Percentiles rank a stretch among this genome's conserved stretches.
Evolutionary conservation across 1,284 basidiomycete species (phyloP).

Genomic region (Hypsizygus ulmarius): DNA sequence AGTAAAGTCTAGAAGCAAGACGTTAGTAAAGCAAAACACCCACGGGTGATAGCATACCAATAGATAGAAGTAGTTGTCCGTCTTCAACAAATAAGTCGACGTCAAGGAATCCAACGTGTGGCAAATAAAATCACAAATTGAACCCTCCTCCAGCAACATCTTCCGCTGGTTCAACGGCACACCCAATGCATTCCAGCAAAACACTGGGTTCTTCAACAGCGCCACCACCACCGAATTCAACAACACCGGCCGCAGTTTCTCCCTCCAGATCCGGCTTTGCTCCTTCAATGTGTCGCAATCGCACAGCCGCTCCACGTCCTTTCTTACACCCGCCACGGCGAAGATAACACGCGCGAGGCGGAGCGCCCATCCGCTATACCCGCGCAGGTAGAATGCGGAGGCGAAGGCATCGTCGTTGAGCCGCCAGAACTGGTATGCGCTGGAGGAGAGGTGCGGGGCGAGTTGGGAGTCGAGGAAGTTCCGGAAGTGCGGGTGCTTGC

Average conservation of each 20-base stretch:
- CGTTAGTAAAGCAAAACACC: background rate
- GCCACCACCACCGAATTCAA: constrained; percentile 65
- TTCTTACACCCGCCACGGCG: constrained; percentile 54
- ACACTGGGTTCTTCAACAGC: constrained; percentile 61
- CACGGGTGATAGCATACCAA: constrained; percentile 36
- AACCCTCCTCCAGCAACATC: constrained; percentile 66
- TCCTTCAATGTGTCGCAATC: constrained; percentile 54
- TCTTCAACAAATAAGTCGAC: constrained; percentile 47
- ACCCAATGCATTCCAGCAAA: constrained; percentile 83
- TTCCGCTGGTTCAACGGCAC: constrained; percentile 73
- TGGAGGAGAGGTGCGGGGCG: constrained; percentile 72
- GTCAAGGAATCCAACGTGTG: constrained; percentile 69
- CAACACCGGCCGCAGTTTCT: constrained; percentile 60
- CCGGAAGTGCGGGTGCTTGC: constrained; percentile 62
- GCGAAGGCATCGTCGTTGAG: constrained; percentile 64
- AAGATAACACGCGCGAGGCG: constrained; percentile 66
- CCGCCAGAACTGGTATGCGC: constrained; percentile 78
- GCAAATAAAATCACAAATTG: constrained; percentile 53
- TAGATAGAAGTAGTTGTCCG: constrained; percentile 69
- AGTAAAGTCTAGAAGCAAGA: constrained; percentile 44
- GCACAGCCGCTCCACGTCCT: constrained; percentile 59
- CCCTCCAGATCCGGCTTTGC: constrained; percentile 67
- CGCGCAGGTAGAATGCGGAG: constrained; percentile 69
- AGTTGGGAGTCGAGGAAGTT: constrained; percentile 64
- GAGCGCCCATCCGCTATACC: constrained; percentile 74